A percentile compares a stretch with the other conserved stretches of the same genome.
Conservation (phyloP, 2,329 filamentous ascomycete genomes). For the Diaporthe humulicola region DNA sequence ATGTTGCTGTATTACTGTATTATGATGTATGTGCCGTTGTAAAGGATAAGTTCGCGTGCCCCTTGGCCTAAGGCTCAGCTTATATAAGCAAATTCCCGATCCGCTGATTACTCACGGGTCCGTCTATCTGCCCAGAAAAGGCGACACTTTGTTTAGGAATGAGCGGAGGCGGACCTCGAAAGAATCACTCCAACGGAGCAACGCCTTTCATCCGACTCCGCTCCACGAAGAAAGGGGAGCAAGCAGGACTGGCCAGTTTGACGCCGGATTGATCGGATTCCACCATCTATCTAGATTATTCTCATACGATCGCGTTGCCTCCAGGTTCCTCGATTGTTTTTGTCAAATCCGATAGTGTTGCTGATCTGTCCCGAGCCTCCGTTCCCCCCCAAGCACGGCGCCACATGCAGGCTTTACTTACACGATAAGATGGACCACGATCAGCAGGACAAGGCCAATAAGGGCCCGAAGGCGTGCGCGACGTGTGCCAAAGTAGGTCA, state of each 20-base stretch:
- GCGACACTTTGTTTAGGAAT: not conserved
- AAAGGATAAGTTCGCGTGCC: no score
- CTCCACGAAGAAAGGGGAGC: not conserved
- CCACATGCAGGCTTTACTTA: conserved; percentile 7
- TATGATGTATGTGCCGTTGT: no score
- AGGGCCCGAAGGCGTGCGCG: conserved; percentile 63
- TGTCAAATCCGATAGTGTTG: not conserved
- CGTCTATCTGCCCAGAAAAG: not conserved
- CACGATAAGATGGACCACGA: conserved; percentile 32
- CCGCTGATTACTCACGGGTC: not conserved
- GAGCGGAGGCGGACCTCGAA: not conserved
- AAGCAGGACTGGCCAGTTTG: not conserved
- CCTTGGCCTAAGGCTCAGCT: not conserved
- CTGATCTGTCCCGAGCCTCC: not conserved
- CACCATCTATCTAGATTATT: not conserved
- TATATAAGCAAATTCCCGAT: not conserved
- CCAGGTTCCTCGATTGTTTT: not conserved
- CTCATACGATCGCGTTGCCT: not conserved
- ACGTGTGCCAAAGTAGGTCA: conserved; percentile 58
- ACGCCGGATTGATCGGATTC: not conserved
- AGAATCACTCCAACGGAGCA: not conserved
- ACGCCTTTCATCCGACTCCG: conserved; percentile 16
- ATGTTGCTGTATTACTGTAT: no score
- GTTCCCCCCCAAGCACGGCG: not conserved
- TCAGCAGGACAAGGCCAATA: conserved; percentile 42